Base-by-base conservation (phyloP, 345 rosid genomes). In the Lenwebbia sp. region DNA sequence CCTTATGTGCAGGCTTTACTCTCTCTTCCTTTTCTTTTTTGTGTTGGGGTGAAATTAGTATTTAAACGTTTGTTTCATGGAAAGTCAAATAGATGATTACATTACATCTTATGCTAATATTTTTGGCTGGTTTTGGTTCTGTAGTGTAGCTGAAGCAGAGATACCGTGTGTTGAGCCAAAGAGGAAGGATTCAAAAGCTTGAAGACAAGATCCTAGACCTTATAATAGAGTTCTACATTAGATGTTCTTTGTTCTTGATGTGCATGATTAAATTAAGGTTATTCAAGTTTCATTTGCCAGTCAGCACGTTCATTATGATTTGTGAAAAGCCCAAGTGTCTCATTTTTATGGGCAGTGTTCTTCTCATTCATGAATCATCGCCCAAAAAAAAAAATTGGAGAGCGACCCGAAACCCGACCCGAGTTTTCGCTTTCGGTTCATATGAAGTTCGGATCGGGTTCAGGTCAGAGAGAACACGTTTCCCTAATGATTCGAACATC, bases 51-150 rank as follows among this genome's bases (percentile, higher is more conserved):
- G 5, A 40, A 40, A 40, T 40, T 40, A 40, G 41, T 40, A 40
- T 40, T 40, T 40, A 40, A 40, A 40, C 41, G 41, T 40, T 40
- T 40, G 41, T 40, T 40, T 40, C 41, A 40, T 40, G 41, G 41
- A 96, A 94, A 86, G 96, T 96, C 74, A 94, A 93, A 70, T 95
- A 94, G 87, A 97, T 96, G 98, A 96, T 97, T 89, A 97, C n/a
- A n/a, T n/a, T n/a, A 93, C 91, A 94, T 96, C 88, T 92, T 94
- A 95, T 90, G 98, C 11, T 70, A 49, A 86, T 52, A 78, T 53
- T 12, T 55, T 7, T 85, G 57, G 37, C n/a, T 83, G 40, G 65
- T 1, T 60, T 49, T 49, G 51, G 40, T 65, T 84, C 62, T 82
- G 82, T 57, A 11, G 94, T 94, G 82, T 88, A 70, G 84, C 85